Conservation (phyloP, 2,329 filamentous ascomycete species). For the Botryotinia convoluta region DNA sequence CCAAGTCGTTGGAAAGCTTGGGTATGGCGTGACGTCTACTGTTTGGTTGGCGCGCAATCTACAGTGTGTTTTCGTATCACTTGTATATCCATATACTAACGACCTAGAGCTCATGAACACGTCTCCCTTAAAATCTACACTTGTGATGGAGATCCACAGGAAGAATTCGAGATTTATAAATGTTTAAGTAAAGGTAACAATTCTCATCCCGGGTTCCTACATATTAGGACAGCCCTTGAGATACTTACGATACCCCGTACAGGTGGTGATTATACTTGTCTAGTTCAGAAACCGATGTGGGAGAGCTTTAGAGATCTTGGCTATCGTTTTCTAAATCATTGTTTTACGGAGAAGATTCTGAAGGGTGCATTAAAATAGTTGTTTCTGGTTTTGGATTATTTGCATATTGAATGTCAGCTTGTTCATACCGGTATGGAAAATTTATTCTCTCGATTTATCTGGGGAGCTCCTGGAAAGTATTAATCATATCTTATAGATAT, state of each 20-base stretch:
- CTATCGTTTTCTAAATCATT: conserved; percentile 22
- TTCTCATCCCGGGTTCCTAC: conserved; percentile 38
- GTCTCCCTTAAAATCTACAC: conserved; percentile 24
- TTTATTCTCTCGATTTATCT: background rate
- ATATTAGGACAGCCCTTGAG: conserved; percentile 32
- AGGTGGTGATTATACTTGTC: conserved; percentile 27
- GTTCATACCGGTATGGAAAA: conserved; percentile 76
- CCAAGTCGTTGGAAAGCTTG: conserved; percentile 29
- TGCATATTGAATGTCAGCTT: conserved; percentile 94
- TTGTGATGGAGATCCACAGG: conserved; percentile 2
- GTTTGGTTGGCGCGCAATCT: conserved; percentile 27
- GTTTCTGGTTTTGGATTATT: conserved; percentile 86
- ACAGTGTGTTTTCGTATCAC: conserved; percentile 16
- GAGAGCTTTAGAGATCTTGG: conserved; percentile 41
- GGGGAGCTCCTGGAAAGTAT: background rate
- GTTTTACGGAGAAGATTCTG: conserved; percentile 52
- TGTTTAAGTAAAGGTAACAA: conserved; percentile 36
- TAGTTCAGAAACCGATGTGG: conserved; percentile 45
- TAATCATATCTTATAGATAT: conserved; percentile 39
- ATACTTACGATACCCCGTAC: background rate
- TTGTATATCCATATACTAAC: background rate
- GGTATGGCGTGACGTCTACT: conserved; percentile 26
- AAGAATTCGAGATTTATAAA: conserved; percentile 45
- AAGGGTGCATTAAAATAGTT: conserved; percentile 99
- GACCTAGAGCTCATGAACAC: conserved; percentile 10